Evolutionary conservation across 2,329 filamentous ascomycete species (phyloP), one percentile per base, ranked within the genome.

Genomic region (Massarina eburnea): DNA sequence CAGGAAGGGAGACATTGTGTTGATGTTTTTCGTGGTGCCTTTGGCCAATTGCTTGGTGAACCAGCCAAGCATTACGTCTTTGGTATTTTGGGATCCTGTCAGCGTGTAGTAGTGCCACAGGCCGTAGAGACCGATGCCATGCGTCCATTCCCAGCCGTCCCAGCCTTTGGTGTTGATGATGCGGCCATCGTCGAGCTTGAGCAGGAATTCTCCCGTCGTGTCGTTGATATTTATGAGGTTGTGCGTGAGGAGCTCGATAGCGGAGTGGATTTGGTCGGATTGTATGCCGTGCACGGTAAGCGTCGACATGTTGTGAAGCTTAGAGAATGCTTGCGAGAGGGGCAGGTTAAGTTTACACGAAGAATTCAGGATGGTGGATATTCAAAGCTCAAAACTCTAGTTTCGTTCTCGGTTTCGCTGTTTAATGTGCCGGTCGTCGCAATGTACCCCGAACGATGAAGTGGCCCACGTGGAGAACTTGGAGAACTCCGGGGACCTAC

Each of bases 131-230:
- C 88, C 88, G 59, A 91, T 82, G 34, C 88, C 87, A 67, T 91
- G 87, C 1, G 86, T 90, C 85, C 86, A 89, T 71, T 91, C 87
- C 88, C 88, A 91, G 62, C 85, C 85, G 52, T 86, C 80, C 88
- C 88, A 92, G 46, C 86, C 87, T 70, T 92, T 92, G 46, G 88
- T 91, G 69, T 91, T 88, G 62, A 92, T 91, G 39, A 91, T 76
- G 27, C 85, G 80, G 46, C 88, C 88, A 58, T 91, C 87, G 2
- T 79, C 76, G 27, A 92, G 78, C 17, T 76, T 82, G 48, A 91
- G 74, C 19, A 91, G 76, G 66, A 90, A 91, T 61, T 88, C 78
- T 39, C 88, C 88, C 0, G 85, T 88, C 30, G 77, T 79, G 72
- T 92, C 88, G 60, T 83, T 82, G 71, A 91, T 91, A 69, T 88